Percentiles rank a stretch among this genome's conserved stretches.
These are phyloP conservation scores for Arthrobotrys musiformis DNA, from an alignment of 2,329 filamentous ascomycete genomes.

Conservation along the genomic window DNA sequence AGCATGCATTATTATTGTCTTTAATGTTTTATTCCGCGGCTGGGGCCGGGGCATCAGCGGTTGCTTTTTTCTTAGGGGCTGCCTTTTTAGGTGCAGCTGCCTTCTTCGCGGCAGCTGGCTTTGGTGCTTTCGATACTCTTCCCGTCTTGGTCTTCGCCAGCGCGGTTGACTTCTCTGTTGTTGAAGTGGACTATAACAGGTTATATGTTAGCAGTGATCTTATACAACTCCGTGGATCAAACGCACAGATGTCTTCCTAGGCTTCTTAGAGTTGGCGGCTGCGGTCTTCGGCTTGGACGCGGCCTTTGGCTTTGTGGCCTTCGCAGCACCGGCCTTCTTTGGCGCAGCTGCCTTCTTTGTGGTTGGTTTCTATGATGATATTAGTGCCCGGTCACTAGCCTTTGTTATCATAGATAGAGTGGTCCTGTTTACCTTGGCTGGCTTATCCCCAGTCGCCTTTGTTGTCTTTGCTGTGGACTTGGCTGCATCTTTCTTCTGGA, in stretches of 20 bases:
- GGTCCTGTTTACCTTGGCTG: constrained; percentile 39
- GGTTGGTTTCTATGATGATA: constrained; percentile 5
- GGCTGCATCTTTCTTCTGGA: constrained; percentile 51
- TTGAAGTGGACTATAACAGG: not conserved
- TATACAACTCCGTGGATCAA: not conserved
- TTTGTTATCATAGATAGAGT: no score
- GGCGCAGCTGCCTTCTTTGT: constrained; percentile 17
- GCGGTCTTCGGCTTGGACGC: constrained; percentile 35
- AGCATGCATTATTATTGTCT: not conserved
- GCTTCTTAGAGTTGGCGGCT: constrained; percentile 48
- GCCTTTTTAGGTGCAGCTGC: constrained; percentile 24
- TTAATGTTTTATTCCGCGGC: constrained; percentile 1
- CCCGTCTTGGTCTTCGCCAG: constrained; percentile 45
- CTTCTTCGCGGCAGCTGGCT: constrained; percentile 35
- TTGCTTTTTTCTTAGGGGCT: constrained; percentile 42
- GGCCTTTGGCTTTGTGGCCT: constrained; percentile 29
- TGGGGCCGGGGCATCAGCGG: constrained; percentile 16
- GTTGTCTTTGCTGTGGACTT: constrained; percentile 32
- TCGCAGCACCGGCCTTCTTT: constrained; percentile 29
- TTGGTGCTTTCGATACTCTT: constrained; percentile 40
- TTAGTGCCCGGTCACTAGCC: not conserved
- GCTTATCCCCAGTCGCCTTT: constrained; percentile 34
- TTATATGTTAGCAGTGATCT: not conserved
- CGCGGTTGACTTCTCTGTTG: constrained; percentile 31
- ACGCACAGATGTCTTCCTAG: constrained; percentile 36